Percentiles rank a stretch among this genome's conserved stretches.
Conservation (phyloP, 2,329 filamentous ascomycete genomes). For the Aureobasidium sp. region DNA sequence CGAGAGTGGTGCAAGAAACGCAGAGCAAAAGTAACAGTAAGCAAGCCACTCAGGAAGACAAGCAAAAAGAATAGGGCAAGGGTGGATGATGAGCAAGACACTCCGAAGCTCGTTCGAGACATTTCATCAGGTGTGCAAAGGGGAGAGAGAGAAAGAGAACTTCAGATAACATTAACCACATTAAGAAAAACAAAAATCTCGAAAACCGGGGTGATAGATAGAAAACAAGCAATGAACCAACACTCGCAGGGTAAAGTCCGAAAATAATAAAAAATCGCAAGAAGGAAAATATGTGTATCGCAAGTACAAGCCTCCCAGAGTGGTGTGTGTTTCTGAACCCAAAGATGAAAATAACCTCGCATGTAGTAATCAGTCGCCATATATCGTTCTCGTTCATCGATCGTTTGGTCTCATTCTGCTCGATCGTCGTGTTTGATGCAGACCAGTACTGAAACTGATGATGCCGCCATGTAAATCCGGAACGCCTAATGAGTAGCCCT, state of each 20-base stretch:
- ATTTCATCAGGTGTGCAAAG: neutral
- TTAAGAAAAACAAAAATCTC: constrained; percentile 4
- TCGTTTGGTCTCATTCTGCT: neutral
- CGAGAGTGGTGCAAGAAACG: neutral
- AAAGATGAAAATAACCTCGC: neutral
- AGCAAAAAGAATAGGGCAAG: neutral
- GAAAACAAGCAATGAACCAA: neutral
- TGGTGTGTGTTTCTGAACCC: neutral
- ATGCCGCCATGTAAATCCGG: constrained; percentile 6
- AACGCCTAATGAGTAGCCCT: constrained; percentile 11
- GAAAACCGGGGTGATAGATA: neutral
- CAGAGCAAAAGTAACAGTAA: neutral
- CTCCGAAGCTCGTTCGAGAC: neutral
- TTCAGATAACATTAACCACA: constrained; percentile 5
- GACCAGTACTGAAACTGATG: constrained; percentile 8
- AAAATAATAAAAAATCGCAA: neutral
- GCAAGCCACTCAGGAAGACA: neutral
- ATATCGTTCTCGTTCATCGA: constrained; percentile 7
- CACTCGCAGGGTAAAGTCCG: neutral
- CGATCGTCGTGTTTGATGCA: constrained; percentile 3
- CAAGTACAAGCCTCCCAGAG: constrained; percentile 12
- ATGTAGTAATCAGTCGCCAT: constrained; percentile 10
- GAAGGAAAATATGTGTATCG: constrained; percentile 7
- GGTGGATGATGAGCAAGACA: neutral
- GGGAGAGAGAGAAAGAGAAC: neutral